Evolutionary conservation across 2,329 filamentous ascomycete species (phyloP).

Genomic region (Laburnicola sp.): DNA sequence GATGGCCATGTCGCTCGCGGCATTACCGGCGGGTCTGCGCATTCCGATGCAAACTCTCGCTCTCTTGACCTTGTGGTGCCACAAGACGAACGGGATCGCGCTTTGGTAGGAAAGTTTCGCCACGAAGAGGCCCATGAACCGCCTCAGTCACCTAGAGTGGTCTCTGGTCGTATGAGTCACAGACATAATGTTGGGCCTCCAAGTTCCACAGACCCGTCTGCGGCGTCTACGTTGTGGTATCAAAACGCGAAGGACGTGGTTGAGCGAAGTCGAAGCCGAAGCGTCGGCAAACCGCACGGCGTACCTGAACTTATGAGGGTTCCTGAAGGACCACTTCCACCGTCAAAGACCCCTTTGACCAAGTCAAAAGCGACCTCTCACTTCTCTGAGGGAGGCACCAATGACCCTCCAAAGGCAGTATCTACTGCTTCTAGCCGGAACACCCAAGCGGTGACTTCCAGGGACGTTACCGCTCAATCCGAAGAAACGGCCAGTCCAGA

Average conservation of each 20-base stretch:
- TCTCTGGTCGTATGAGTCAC: too few relatives aligned
- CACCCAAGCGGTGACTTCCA: neutral
- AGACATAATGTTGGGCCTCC: too few relatives aligned
- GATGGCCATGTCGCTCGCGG: neutral
- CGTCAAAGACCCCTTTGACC: too few relatives aligned
- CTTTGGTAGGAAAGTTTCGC: neutral
- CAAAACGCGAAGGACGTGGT: too few relatives aligned
- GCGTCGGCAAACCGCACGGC: too few relatives aligned
- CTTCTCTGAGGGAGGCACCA: too few relatives aligned
- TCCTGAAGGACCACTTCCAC: too few relatives aligned
- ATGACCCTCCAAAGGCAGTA: neutral
- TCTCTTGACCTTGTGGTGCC: slow-evolving; percentile 4
- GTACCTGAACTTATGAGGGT: too few relatives aligned
- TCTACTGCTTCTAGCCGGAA: neutral
- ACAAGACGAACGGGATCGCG: slow-evolving; percentile 5
- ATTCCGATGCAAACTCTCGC: neutral
- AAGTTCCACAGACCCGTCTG: too few relatives aligned
- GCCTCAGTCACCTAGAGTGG: too few relatives aligned
- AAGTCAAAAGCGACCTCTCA: neutral
- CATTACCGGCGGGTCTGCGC: neutral
- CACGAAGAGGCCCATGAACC: neutral
- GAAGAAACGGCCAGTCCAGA: neutral
- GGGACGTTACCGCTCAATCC: neutral
- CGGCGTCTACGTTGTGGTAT: too few relatives aligned
- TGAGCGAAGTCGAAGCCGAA: too few relatives aligned